Conservation (phyloP, 768 basidiomycete species). For the Boletellus emodensis region DNA sequence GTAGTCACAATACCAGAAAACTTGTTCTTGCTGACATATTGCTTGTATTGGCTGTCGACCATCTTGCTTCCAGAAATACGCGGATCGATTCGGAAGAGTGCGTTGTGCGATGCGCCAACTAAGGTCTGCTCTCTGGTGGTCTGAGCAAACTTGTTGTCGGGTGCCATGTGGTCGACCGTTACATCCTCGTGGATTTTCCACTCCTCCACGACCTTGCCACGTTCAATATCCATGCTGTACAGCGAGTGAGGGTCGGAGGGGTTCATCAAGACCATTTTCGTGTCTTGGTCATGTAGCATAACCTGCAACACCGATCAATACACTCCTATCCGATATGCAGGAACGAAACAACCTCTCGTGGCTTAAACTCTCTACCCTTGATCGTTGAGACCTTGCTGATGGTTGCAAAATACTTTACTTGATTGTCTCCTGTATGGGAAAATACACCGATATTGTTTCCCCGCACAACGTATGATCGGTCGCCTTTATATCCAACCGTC, state of each 20-base stretch:
- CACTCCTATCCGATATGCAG: neutral
- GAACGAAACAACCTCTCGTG: slow-evolving; percentile 61
- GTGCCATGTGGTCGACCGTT: slow-evolving; percentile 83
- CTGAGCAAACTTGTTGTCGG: slow-evolving; percentile 92
- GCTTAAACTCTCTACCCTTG: slow-evolving; percentile 81
- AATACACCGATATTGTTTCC: slow-evolving; percentile 92
- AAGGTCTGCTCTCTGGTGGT: slow-evolving; percentile 91
- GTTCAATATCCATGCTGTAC: slow-evolving; percentile 88
- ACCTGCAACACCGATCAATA: slow-evolving; percentile 47
- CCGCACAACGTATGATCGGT: slow-evolving; percentile 89
- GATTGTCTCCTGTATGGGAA: slow-evolving; percentile 61
- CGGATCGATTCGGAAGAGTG: slow-evolving; percentile 96
- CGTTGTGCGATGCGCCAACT: slow-evolving; percentile 90
- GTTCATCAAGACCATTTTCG: slow-evolving; percentile 92
- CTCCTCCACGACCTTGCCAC: slow-evolving; percentile 95
- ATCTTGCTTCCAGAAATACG: slow-evolving; percentile 89
- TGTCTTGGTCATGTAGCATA: slow-evolving; percentile 96
- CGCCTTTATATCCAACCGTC: slow-evolving; percentile 92
- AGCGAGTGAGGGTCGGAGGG: slow-evolving; percentile 75
- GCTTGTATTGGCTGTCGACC: slow-evolving; percentile 93
- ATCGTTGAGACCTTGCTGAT: slow-evolving; percentile 79
- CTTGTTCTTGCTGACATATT: slow-evolving; percentile 91
- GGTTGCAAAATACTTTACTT: slow-evolving; percentile 81
- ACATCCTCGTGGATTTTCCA: slow-evolving; percentile 96
- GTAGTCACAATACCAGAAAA: slow-evolving; percentile 94